A percentile compares a stretch with the other conserved stretches of the same genome.
Conservation (phyloP, 2,329 filamentous ascomycete genomes). For the Aspergillus puulaauensis region DNA sequence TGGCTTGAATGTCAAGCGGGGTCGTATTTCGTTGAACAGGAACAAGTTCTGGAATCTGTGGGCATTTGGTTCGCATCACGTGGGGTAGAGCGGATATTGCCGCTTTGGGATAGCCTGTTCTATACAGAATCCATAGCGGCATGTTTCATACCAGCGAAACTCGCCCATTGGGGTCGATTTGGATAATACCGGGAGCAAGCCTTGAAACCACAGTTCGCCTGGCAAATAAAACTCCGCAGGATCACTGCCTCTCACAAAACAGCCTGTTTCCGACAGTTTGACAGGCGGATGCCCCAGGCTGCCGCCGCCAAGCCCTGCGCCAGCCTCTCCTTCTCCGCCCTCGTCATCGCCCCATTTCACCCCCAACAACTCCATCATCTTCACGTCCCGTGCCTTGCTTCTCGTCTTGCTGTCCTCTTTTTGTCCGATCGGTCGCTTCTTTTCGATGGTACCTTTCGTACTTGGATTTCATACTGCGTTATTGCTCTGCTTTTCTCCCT, state of each 20-base stretch:
- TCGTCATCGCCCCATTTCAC: slow-evolving; percentile 30
- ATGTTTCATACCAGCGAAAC: neutral
- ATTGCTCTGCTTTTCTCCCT: neutral
- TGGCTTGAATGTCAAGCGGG: neutral
- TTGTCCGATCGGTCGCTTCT: neutral
- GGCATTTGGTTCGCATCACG: slow-evolving; percentile 1
- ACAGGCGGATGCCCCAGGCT: slow-evolving; percentile 24
- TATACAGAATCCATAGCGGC: neutral
- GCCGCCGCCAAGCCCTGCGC: neutral
- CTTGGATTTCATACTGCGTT: neutral
- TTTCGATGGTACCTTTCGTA: neutral
- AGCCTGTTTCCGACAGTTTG: neutral
- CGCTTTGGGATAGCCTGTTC: slow-evolving; percentile 2
- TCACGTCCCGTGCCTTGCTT: neutral
- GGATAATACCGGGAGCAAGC: too few species aligned
- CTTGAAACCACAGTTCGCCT: neutral
- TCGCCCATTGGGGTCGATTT: neutral
- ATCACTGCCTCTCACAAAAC: neutral
- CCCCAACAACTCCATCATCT: slow-evolving; percentile 2
- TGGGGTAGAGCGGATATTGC: neutral
- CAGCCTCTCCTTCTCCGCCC: slow-evolving; percentile 26
- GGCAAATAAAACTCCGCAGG: neutral
- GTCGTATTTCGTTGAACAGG: neutral
- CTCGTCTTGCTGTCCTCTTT: slow-evolving; percentile 1
- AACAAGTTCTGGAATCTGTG: neutral